Evolutionary conservation across 352 stramenopile genomes (phyloP), one percentile per base, ranked within the genome.

Genomic region (Phytophthora pisi): DNA sequence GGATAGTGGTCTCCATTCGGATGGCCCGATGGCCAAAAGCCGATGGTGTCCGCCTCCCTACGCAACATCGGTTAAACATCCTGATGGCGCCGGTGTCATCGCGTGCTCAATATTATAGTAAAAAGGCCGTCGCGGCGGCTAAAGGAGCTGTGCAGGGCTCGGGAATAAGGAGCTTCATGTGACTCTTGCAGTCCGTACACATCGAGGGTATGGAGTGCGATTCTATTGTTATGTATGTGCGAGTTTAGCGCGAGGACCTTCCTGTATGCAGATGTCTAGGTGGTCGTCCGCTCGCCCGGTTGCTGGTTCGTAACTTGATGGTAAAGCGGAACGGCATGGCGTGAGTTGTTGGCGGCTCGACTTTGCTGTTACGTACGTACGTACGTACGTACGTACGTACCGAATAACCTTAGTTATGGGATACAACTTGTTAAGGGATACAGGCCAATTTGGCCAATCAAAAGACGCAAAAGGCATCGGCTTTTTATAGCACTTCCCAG

Each of bases 41-140:
- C 42, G 57, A 64, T 64, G 47, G 45, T 9, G 26, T 63, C 38
- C 51, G 51, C 28, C 58, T 63, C 51, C 42, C 53, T 46, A 46
- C 24, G 13, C 42, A 62, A 58, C 57, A 71, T 62, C 57, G n/a
- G 64, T 57, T 58, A 9, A 49, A 43, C 23, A 60, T 59, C 62
- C 63, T 59, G 46, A 56, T 70, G 63, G 13, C n/a, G n/a, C 13
- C 4, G 40, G 5, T 46, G 40, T 46, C 20, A 20, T 23, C 52
- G n/a, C 6, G 23, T 26, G 11, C 7, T 38, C n/a, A 3, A 30
- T 16, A 42, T 42, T 42, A 42, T 16, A 7, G 28, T 5, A 42
- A 42, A 38, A 42, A 42, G 4, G 11, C 36, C 16, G 2, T 64
- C 23, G 47, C 24, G 51, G 24, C 38, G 24, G 59, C 24, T 59